Conservation (phyloP, 129 eudicot species). For the Silybum marianum region DNA sequence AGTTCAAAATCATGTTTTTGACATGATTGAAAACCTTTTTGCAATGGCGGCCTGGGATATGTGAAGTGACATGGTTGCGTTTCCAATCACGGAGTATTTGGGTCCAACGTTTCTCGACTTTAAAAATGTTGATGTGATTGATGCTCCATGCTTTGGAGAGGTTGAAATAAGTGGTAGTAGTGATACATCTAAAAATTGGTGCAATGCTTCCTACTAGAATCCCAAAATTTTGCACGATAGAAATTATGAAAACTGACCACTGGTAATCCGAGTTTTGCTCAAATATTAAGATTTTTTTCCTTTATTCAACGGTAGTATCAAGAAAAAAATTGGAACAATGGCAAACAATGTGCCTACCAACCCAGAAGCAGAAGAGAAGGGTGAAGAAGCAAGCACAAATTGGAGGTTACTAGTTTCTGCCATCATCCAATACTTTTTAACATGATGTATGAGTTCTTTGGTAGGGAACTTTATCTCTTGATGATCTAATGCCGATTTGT, state of each 20-base stretch:
- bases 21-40: constrained; percentile 14
- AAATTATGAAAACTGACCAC: constrained; percentile 12
- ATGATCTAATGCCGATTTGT: neutral
- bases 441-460: neutral
- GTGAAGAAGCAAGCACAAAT: neutral
- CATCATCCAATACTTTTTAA: constrained; percentile 15
- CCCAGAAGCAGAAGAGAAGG: neutral
- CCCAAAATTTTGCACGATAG: neutral
- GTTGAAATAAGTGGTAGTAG: neutral
- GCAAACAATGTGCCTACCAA: neutral
- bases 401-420: neutral
- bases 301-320: no score
- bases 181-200: constrained; percentile 23
- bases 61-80: neutral
- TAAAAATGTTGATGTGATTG: neutral
- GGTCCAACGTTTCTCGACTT: constrained; percentile 31
- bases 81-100: constrained; percentile 27
- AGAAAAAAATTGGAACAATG: neutral
- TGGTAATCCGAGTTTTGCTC: constrained; percentile 5
- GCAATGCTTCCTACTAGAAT: neutral
- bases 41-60: constrained; percentile 10
- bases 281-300: no score
- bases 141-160: constrained; percentile 1
- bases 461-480: neutral
- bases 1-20: constrained; percentile 16